phyloP scores from a whole-genome alignment of 2,329 filamentous ascomycete genomes.

The Sporothrix phasma region DNA sequence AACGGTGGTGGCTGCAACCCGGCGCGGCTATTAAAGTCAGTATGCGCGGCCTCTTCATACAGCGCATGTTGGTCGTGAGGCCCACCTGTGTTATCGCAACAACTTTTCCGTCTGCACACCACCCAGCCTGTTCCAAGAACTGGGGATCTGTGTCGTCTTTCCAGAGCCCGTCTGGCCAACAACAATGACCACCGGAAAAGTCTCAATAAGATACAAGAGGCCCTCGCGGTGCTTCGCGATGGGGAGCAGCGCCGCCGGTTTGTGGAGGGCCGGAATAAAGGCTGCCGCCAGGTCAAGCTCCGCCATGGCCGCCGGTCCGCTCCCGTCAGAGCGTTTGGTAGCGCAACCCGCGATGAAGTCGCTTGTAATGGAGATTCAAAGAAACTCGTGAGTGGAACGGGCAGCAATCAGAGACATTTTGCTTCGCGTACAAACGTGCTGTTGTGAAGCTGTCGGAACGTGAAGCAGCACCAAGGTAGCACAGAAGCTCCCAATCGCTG shows the following conservation, averaged over 20 bases:
- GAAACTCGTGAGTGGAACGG: neutral
- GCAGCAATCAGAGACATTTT: neutral
- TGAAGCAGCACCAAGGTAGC: neutral
- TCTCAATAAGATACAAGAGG: constrained; percentile 80
- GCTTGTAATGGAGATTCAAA: neutral
- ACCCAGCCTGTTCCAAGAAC: constrained; percentile 78
- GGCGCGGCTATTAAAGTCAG: constrained; percentile 53
- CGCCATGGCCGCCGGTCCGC: constrained; percentile 32
- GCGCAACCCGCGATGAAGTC: neutral
- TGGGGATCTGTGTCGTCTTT: constrained; percentile 93
- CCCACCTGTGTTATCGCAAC: constrained; percentile 72
- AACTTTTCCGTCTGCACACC: constrained; percentile 72
- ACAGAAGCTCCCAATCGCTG: neutral
- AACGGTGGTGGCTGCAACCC: constrained; percentile 85
- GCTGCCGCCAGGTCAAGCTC: constrained; percentile 47
- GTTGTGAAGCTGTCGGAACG: neutral
- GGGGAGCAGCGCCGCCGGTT: constrained; percentile 71
- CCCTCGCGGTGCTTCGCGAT: constrained; percentile 74
- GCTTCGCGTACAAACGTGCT: neutral
- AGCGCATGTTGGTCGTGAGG: neutral
- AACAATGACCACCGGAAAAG: constrained; percentile 72
- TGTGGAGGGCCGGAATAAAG: constrained; percentile 76
- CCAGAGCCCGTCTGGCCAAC: constrained; percentile 91
- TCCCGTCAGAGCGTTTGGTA: too few relatives aligned
- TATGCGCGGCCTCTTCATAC: neutral